Conservation (phyloP, 768 basidiomycete species). For the Termitomyces sp. region DNA sequence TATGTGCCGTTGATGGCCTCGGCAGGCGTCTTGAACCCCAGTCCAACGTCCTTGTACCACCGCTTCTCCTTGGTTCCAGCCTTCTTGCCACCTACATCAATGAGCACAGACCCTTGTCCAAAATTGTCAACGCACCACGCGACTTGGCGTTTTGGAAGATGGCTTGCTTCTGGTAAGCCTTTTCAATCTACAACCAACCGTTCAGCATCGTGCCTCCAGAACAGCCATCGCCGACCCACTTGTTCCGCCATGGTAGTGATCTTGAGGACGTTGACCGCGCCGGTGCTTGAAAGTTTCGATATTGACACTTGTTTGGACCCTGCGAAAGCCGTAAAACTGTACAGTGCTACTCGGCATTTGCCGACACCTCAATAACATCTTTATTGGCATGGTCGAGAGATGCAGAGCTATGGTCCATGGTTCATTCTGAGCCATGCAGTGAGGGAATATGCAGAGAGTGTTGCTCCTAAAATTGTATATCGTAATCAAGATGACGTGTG, state of each 20-base stretch:
- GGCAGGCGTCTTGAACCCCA: constrained; percentile 93
- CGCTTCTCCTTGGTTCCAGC: constrained; percentile 91
- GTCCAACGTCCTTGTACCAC: constrained; percentile 99
- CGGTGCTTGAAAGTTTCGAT: constrained; percentile 26
- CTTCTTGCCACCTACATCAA: constrained; percentile 74
- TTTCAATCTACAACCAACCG: constrained; percentile 67
- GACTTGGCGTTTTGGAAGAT: constrained; percentile 98
- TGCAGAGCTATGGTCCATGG: too few species aligned
- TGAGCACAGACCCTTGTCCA: neutral
- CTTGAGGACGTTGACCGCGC: constrained; percentile 36
- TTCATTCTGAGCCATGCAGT: too few species aligned
- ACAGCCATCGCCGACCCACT: constrained; percentile 27
- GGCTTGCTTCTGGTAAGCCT: constrained; percentile 96
- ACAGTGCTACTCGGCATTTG: constrained; percentile 30
- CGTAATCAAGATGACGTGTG: neutral
- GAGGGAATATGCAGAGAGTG: neutral
- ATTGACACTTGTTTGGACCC: constrained; percentile 37
- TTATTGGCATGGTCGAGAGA: too few species aligned
- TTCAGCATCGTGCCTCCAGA: neutral
- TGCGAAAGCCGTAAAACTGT: constrained; percentile 41
- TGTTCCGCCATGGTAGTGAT: constrained; percentile 58
- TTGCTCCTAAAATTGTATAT: neutral
- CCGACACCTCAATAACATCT: neutral
- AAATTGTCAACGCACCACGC: constrained; percentile 58
- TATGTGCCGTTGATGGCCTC: constrained; percentile 97